Conservation (phyloP, 73 alveolate genomes). For the Tetrahymena malaccensis region DNA sequence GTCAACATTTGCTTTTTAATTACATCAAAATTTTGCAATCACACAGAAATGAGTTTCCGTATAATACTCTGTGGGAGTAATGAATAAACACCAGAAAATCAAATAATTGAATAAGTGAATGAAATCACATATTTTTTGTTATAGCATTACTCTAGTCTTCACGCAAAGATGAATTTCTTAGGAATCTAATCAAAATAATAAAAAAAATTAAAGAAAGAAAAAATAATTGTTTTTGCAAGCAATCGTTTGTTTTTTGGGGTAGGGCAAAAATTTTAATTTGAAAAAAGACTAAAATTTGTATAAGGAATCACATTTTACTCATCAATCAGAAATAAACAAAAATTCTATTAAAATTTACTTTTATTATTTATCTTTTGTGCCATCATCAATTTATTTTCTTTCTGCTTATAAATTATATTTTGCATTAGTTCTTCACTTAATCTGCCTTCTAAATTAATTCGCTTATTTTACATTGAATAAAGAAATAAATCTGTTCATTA, state of each 20-base stretch:
- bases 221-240: neutral
- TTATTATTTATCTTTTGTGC: neutral
- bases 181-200: too few species aligned
- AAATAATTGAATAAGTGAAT: too few species aligned
- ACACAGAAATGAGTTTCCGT: neutral
- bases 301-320: neutral
- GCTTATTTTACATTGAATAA: too few species aligned
- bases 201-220: neutral
- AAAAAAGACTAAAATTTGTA: neutral
- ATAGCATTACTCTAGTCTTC: neutral
- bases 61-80: neutral
- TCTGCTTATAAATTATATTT: neutral
- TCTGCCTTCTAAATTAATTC: too few species aligned
- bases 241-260: neutral
- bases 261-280: neutral
- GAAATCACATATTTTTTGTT: neutral
- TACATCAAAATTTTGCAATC: neutral
- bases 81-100: neutral
- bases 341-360: neutral
- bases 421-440: too few species aligned
- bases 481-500: too few species aligned
- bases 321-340: neutral
- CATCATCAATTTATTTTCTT: neutral
- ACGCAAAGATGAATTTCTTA: too few species aligned
- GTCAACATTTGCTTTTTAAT: too few species aligned